phyloP scores from a whole-genome alignment of 73 alveolate species.

The Uronychia setigera region DNA sequence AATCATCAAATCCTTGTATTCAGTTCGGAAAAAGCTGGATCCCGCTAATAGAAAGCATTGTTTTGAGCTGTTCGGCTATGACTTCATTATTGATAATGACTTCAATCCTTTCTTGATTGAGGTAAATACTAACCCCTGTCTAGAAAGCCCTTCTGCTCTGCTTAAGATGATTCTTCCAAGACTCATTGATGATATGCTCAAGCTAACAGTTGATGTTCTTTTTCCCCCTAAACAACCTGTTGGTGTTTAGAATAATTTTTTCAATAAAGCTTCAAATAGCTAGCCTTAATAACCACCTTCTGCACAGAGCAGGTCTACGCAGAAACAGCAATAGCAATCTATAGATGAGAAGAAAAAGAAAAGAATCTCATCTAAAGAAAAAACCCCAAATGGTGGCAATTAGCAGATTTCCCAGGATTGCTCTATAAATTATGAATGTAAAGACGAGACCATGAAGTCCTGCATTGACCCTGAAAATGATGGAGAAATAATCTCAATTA shows the following conservation, averaged over 20 bases:
- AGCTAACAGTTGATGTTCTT: constrained; percentile 69
- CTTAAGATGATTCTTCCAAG: constrained; percentile 86
- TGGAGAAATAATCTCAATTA: too few relatives aligned
- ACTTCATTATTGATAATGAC: constrained; percentile 85
- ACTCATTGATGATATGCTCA: constrained; percentile 89
- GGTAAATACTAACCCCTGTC: constrained; percentile 96
- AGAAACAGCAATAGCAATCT: not conserved
- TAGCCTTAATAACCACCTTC: too few relatives aligned
- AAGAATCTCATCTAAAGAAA: not conserved
- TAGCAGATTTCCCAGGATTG: not conserved
- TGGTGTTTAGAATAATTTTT: not conserved
- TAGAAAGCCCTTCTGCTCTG: constrained; percentile 85
- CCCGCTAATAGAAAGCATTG: constrained; percentile 35
- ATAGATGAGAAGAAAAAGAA: not conserved
- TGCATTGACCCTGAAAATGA: not conserved
- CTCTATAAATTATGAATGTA: not conserved
- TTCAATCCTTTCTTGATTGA: constrained; percentile 90
- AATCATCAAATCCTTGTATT: constrained; percentile 19
- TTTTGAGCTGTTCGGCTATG: constrained; percentile 93
- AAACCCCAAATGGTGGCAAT: not conserved
- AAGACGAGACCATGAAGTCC: not conserved
- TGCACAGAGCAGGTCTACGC: not conserved
- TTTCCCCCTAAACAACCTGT: not conserved
- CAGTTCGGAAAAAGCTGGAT: constrained; percentile 47
- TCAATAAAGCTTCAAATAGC: not conserved